Percentiles rank a stretch among this genome's conserved stretches.
Evolutionary conservation across 768 basidiomycete genomes (phyloP).

Genomic region (Pluteus cervinus): DNA sequence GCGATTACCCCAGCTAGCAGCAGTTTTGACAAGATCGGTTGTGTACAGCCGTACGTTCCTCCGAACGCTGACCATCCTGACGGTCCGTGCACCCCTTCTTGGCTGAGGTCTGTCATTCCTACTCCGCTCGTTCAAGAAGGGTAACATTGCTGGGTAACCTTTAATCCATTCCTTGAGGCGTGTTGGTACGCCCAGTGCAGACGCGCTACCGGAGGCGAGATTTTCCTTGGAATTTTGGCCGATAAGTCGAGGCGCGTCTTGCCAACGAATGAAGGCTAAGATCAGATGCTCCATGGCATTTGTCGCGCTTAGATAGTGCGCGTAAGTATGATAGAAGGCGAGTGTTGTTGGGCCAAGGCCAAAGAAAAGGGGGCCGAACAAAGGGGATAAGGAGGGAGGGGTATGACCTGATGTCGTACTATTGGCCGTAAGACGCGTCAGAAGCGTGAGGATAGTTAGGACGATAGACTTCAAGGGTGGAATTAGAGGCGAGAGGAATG

Average conservation of each 20-base stretch:
- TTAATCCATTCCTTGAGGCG: constrained; percentile 90
- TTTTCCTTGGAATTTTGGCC: constrained; percentile 22
- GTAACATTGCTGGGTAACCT: constrained; percentile 80
- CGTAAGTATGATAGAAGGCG: constrained; percentile 43
- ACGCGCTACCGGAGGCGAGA: constrained; percentile 39
- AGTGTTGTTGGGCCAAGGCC: constrained; percentile 57
- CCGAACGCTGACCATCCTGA: constrained; percentile 72
- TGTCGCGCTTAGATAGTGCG: constrained; percentile 72
- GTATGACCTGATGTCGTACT: constrained; percentile 84
- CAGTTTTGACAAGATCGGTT: constrained; percentile 72
- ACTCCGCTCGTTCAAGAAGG: constrained; percentile 47
- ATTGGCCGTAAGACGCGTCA: constrained; percentile 79
- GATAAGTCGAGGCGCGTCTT: constrained; percentile 47
- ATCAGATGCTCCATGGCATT: constrained; percentile 91
- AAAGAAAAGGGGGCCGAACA: constrained; percentile 88
- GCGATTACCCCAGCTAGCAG: constrained; percentile 40
- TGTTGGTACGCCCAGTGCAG: constrained; percentile 67
- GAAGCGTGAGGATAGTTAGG: constrained; percentile 69
- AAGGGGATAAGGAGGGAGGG: constrained; percentile 80
- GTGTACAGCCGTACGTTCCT: constrained; percentile 86
- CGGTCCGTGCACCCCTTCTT: constrained; percentile 68
- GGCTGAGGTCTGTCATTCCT: constrained; percentile 51
- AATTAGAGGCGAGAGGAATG: constrained; percentile 52
- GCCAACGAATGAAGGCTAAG: constrained; percentile 84
- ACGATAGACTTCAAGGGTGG: constrained; percentile 55